Evolutionary conservation across 2,329 filamentous ascomycete genomes (phyloP).

Genomic region (Colletotrichum caudatum): DNA sequence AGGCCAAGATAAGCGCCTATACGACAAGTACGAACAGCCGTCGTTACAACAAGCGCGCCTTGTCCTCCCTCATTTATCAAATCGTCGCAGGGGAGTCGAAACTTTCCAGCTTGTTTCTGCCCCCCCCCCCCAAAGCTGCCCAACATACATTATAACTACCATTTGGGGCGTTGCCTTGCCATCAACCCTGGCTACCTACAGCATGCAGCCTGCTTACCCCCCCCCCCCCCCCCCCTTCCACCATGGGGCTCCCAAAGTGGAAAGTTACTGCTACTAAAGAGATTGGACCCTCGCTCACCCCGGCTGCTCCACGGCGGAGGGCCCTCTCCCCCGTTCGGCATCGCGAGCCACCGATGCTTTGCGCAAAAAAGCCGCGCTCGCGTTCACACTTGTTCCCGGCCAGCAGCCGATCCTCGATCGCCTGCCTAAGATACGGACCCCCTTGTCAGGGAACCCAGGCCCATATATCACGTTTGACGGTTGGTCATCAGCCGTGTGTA

Average conservation of each 20-base stretch:
- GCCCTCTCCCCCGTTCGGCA: slow-evolving; percentile 25
- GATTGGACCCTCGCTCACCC: background rate
- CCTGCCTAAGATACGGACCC: slow-evolving; percentile 34
- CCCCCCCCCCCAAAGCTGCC: background rate
- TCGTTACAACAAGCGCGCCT: slow-evolving; percentile 25
- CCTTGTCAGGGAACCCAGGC: slow-evolving; percentile 23
- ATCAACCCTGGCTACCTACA: slow-evolving; percentile 12
- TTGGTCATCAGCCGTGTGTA: slow-evolving; percentile 30
- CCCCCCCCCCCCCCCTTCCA: background rate
- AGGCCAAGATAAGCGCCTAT: slow-evolving; percentile 36
- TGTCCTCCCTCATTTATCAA: background rate
- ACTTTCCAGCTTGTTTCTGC: slow-evolving; percentile 4
- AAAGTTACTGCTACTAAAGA: background rate
- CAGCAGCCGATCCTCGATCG: slow-evolving; percentile 35
- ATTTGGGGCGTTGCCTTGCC: slow-evolving; percentile 15
- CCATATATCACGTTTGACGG: slow-evolving; percentile 24
- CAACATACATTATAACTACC: slow-evolving; percentile 4
- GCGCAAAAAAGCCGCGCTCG: slow-evolving; percentile 33
- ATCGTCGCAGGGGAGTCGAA: background rate
- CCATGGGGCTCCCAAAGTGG: background rate
- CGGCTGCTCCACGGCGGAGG: slow-evolving; percentile 24
- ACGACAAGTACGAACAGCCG: slow-evolving; percentile 11
- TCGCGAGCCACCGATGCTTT: slow-evolving; percentile 34
- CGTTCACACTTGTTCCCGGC: slow-evolving; percentile 24
- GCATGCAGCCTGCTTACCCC: no score